Conservation (phyloP, 352 stramenopile genomes). For the Phytophthora citricola region DNA sequence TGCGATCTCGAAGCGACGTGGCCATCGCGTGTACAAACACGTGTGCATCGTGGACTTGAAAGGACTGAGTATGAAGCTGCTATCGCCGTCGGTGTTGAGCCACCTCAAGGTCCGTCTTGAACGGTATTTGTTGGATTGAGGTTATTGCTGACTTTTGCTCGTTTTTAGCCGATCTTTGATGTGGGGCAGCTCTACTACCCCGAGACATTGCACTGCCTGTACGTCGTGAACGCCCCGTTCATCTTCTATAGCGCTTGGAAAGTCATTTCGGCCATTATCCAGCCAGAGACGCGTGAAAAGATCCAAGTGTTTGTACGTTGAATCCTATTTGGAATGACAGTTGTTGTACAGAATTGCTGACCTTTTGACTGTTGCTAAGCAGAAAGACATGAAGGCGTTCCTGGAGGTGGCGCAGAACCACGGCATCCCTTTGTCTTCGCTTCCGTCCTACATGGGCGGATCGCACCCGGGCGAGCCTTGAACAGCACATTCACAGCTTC, state of each 20-base stretch:
- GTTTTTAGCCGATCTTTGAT: slow-evolving; percentile 76
- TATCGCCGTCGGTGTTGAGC: slow-evolving; percentile 59
- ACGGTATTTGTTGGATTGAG: background rate
- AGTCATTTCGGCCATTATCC: slow-evolving; percentile 73
- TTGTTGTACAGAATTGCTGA: too few species aligned
- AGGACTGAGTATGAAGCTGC: slow-evolving; percentile 72
- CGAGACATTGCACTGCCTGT: slow-evolving; percentile 80
- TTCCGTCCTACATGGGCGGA: slow-evolving; percentile 70
- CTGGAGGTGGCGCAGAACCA: slow-evolving; percentile 63
- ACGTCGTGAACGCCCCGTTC: slow-evolving; percentile 83
- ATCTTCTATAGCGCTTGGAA: slow-evolving; percentile 88
- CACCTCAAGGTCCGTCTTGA: slow-evolving; percentile 61
- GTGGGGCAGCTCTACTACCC: slow-evolving; percentile 83
- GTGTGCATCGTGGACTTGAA: slow-evolving; percentile 85
- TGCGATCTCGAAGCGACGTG: slow-evolving; percentile 68
- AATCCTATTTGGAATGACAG: too few species aligned
- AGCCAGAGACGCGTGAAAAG: slow-evolving; percentile 82
- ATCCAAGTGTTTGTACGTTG: slow-evolving; percentile 80
- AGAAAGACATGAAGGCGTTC: slow-evolving; percentile 71
- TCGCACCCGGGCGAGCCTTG: slow-evolving; percentile 55
- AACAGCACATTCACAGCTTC: slow-evolving; percentile 78
- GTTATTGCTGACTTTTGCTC: background rate
- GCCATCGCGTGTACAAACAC: slow-evolving; percentile 81
- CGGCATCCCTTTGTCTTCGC: slow-evolving; percentile 62
- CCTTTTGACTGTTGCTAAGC: slow-evolving; percentile 3